Percentiles rank a stretch among this genome's conserved stretches.
Evolutionary conservation across 2,329 filamentous ascomycete species (phyloP).

Genomic region (Fulvia fulva): DNA sequence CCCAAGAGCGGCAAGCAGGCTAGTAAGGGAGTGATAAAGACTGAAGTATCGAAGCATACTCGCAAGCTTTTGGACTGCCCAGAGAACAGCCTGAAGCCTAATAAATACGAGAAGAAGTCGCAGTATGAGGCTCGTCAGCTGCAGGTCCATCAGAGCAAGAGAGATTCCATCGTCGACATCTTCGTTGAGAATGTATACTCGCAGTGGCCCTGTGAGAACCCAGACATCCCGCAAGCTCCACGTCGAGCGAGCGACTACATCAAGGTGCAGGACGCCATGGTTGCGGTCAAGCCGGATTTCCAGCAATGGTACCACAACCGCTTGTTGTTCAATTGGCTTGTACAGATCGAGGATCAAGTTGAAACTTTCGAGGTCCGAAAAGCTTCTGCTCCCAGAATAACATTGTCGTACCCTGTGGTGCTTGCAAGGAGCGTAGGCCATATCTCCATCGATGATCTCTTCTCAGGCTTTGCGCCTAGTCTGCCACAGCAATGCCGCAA

Average conservation of each 20-base stretch:
- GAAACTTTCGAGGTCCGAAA: not conserved
- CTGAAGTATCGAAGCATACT: not conserved
- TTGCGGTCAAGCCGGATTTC: conserved; percentile 7
- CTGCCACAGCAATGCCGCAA: conserved; percentile 6
- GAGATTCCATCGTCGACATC: not conserved
- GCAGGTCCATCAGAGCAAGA: not conserved
- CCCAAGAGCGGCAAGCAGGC: conserved; percentile 1
- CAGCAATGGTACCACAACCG: conserved; percentile 19
- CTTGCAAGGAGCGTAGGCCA: not conserved
- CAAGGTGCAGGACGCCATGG: conserved; percentile 11
- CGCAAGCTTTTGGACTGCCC: conserved; percentile 20
- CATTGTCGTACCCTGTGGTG: not conserved
- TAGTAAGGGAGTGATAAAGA: conserved; percentile 31
- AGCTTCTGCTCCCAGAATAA: not conserved
- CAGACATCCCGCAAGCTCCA: not conserved
- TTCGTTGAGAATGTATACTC: conserved; percentile 1
- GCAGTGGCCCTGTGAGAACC: conserved; percentile 18
- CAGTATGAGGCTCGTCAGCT: conserved; percentile 19
- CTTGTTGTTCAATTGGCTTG: conserved; percentile 13
- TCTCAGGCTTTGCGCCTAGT: not conserved
- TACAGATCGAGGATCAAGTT: not conserved
- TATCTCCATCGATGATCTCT: conserved; percentile 7
- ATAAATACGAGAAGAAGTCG: conserved; percentile 31
- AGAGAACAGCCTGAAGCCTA: conserved; percentile 19
- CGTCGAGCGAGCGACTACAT: conserved; percentile 9